A percentile compares a stretch with the other conserved stretches of the same genome.
Conservation (phyloP, 1,284 basidiomycete species). For the Fomes fomentarius region DNA sequence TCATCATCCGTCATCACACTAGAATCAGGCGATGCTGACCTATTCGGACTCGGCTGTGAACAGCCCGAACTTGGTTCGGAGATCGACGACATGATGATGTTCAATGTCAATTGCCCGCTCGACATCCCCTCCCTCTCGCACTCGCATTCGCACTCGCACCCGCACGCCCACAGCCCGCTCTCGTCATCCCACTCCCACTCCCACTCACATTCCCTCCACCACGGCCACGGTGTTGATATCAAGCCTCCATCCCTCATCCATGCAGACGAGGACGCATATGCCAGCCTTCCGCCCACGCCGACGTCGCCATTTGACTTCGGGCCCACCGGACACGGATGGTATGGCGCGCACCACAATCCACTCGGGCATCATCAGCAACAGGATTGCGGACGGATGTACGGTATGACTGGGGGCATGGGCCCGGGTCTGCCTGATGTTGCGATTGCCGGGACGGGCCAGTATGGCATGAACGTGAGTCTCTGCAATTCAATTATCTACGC, state of each 20-base stretch:
- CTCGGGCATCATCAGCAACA: conserved; percentile 7
- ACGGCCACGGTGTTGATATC: conserved; percentile 13
- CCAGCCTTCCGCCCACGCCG: conserved; percentile 31
- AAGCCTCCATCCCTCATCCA: conserved; percentile 30
- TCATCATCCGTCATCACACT: too few relatives aligned
- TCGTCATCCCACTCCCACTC: conserved; percentile 1
- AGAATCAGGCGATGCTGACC: too few relatives aligned
- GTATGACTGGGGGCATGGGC: conserved; percentile 8
- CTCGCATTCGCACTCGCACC: too few relatives aligned
- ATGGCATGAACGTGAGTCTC: conserved; percentile 23
- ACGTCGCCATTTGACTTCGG: conserved; percentile 33
- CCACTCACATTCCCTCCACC: background rate
- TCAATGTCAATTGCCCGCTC: conserved; percentile 17
- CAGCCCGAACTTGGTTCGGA: conserved; percentile 18
- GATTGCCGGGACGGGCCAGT: conserved; percentile 19
- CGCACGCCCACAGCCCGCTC: conserved; percentile 1
- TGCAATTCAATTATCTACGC: background rate
- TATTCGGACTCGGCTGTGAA: too few relatives aligned
- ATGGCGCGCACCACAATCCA: conserved; percentile 1
- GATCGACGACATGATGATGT: conserved; percentile 27
- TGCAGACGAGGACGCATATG: conserved; percentile 34
- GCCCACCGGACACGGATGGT: conserved; percentile 10
- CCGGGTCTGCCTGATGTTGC: conserved; percentile 14
- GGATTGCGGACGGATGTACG: conserved; percentile 17
- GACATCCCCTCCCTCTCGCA: conserved; percentile 11